Evolutionary conservation across 2,329 filamentous ascomycete genomes (phyloP), one percentile per base, ranked within the genome.

Genomic region (Curvularia hawaiiensis): DNA sequence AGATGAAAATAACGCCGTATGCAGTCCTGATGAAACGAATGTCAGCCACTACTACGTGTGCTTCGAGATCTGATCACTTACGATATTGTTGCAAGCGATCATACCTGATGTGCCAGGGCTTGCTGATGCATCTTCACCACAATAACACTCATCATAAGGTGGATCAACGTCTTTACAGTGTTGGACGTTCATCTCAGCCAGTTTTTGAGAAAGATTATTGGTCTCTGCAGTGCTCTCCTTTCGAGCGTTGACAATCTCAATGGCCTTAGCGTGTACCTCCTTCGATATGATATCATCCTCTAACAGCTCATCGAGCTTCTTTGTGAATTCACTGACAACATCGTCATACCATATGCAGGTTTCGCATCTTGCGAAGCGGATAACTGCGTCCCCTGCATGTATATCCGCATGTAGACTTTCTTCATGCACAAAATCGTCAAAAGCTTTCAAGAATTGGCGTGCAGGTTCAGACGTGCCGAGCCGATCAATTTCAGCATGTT

Each of bases 361-460:
- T 11, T 55, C 54, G 22, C 73, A 59, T n/a, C 68, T 64, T 4
- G 66, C 62, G 40, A 82, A 81, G 1, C 79, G 72, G 8, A 80
- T 62, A 0, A 80, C 38, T 2, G 75, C 72, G 28, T 79, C 77
- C 24, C 73, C 66, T 0, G 72, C 56, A 38, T 78, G 70, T 6
- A 68, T 39, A 24, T 77, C 73, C 4, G 69, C 71, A 0, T 68
- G 63, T 4, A 78, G 53, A 26, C 69, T 64, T 54, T 81, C 79
- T 7, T 69, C 59, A 35, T 71, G 64, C 55, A 80, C 67, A 50
- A 77, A 74, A 2, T 56, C 60, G 48, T 81, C 77, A 38, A 73
- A 78, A 14, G 69, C 50, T 28, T 67, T 68, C 33, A 78, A 65
- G 56, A 82, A 79, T 0, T 66, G 64, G 39, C 68, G 70, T 10